Conservation (phyloP, 257 asterid species). For the Schizonepeta tenuifolia region DNA sequence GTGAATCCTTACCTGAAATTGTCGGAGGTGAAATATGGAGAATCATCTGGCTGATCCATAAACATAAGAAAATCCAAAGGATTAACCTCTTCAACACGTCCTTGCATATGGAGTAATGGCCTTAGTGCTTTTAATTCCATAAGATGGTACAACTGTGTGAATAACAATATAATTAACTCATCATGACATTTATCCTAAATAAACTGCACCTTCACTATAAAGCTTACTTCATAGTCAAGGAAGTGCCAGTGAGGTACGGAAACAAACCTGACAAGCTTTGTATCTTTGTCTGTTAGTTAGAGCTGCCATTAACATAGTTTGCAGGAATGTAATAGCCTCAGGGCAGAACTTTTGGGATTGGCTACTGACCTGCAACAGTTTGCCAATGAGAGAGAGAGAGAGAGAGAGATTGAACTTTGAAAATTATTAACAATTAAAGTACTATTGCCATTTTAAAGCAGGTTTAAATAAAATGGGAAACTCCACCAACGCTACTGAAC, state of each 20-base stretch:
- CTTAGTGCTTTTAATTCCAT: slow-evolving; percentile 70
- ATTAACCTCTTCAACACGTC: slow-evolving; percentile 50
- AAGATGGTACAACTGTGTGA: slow-evolving; percentile 70
- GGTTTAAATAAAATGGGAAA: background rate
- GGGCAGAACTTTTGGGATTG: slow-evolving; percentile 84
- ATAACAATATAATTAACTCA: slow-evolving; percentile 21
- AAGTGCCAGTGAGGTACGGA: slow-evolving; percentile 10
- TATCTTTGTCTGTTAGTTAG: slow-evolving; percentile 48
- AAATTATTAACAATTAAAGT: background rate
- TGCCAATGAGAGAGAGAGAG: background rate
- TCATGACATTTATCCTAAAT: slow-evolving; percentile 8
- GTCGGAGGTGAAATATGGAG: slow-evolving; percentile 71
- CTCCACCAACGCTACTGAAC: background rate
- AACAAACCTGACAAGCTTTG: slow-evolving; percentile 69
- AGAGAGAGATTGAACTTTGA: background rate
- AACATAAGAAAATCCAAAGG: slow-evolving; percentile 61
- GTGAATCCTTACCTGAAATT: slow-evolving; percentile 56
- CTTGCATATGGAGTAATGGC: slow-evolving; percentile 65
- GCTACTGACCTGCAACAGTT: slow-evolving; percentile 55
- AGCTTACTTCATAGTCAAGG: background rate
- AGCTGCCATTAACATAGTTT: slow-evolving; percentile 73
- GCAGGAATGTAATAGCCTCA: slow-evolving; percentile 76
- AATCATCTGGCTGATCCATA: slow-evolving; percentile 79
- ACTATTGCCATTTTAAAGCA: background rate
- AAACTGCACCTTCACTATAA: background rate